These are phyloP conservation scores for Bruguiera hainesii DNA, from an alignment of 441 rosid species.

Conservation along the genomic window DNA sequence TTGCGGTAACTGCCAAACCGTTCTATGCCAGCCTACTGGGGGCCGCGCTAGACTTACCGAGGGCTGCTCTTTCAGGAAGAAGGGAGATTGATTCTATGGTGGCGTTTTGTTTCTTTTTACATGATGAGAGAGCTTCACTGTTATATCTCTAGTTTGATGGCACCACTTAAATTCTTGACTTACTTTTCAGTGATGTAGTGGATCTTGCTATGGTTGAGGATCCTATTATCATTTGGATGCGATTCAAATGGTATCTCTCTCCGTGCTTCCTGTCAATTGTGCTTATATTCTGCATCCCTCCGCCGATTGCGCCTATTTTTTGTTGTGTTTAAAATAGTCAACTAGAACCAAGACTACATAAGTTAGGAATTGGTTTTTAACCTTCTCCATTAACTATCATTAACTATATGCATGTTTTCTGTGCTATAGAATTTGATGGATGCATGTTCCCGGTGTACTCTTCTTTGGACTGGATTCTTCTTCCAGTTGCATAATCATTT, in stretches of 20 bases:
- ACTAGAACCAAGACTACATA: too few species aligned
- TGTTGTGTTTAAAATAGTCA: too few species aligned
- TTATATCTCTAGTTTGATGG: not conserved
- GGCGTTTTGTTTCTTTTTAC: not conserved
- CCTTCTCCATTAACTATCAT: too few species aligned
- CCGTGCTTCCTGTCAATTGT: too few species aligned
- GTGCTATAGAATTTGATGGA: too few species aligned
- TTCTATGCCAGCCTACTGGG: conserved; percentile 58
- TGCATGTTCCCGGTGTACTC: too few species aligned
- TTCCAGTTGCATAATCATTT: too few species aligned
- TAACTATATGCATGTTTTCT: too few species aligned
- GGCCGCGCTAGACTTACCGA: conserved; percentile 53
- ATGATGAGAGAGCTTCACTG: not conserved
- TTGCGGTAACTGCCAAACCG: conserved; percentile 51
- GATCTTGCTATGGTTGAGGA: not conserved
- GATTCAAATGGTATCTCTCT: not conserved
- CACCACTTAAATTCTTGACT: not conserved
- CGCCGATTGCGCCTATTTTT: too few species aligned
- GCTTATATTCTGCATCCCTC: too few species aligned
- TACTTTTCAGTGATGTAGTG: not conserved
- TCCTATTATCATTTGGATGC: not conserved
- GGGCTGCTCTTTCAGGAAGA: conserved; percentile 55
- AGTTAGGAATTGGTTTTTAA: too few species aligned
- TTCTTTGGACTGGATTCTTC: too few species aligned
- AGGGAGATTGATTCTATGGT: conserved; percentile 28